A percentile compares a stretch with the other conserved stretches of the same genome.
Conservation (phyloP, 371 early-diverging fungal genomes). For the Mortierella sp. region DNA sequence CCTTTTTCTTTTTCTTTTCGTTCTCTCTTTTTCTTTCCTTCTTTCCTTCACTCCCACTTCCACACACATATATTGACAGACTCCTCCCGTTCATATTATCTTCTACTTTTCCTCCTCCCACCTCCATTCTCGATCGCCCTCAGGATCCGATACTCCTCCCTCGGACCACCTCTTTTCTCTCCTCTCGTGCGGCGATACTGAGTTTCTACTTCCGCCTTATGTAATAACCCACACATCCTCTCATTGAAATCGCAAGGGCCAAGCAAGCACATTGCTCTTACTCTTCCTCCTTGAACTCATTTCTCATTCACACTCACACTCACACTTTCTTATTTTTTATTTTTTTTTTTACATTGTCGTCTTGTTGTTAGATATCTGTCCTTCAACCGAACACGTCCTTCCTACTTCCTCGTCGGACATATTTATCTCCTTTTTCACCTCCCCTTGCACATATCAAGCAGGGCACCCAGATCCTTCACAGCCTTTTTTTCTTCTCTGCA, state of each 20-base stretch:
- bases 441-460: background rate
- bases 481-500: background rate
- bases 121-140: background rate
- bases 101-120: background rate
- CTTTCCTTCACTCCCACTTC: background rate
- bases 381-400: background rate
- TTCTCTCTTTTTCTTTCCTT: background rate
- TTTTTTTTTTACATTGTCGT: background rate
- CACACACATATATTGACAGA: background rate
- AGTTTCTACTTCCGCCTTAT: background rate
- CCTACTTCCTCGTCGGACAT: background rate
- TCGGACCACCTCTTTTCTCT: slow-evolving; percentile 9
- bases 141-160: background rate
- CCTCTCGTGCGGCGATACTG: background rate
- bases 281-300: background rate
- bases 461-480: no score
- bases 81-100: background rate
- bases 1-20: background rate
- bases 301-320: background rate
- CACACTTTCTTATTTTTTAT: background rate
- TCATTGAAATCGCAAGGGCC: background rate
- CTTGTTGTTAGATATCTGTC: background rate
- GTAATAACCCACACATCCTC: background rate
- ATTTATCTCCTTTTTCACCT: background rate
- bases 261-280: background rate